Percentiles rank a stretch among this genome's conserved stretches.
Conservation (phyloP, 768 basidiomycete genomes). For the Rhizopogon vulgaris region DNA sequence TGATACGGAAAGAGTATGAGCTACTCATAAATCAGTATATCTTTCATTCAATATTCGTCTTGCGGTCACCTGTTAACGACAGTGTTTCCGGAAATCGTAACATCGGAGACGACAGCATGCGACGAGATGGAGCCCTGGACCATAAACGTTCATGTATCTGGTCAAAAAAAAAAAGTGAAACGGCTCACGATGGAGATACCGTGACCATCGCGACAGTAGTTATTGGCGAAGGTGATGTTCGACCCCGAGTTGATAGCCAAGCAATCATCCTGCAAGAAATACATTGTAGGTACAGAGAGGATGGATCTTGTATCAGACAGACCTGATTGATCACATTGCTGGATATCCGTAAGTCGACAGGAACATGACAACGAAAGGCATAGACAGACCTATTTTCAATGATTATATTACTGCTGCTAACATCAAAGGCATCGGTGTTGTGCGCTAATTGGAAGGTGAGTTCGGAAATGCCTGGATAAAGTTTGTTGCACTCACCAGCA, state of each 20-base stretch:
- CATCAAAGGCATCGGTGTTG: conserved; percentile 50
- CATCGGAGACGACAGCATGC: conserved; percentile 36
- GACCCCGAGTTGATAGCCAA: conserved; percentile 43
- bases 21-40: conserved; percentile 20
- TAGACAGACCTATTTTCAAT: conserved; percentile 22
- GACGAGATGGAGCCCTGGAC: conserved; percentile 50
- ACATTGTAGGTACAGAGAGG: background rate
- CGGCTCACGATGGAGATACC: conserved; percentile 48
- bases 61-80: conserved; percentile 45
- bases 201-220: conserved; percentile 54
- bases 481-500: conserved; percentile 31
- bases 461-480: background rate
- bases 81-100: conserved; percentile 46
- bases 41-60: too few species aligned
- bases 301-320: background rate
- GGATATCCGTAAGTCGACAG: background rate
- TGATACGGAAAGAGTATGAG: conserved; percentile 55
- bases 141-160: background rate
- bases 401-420: conserved; percentile 27
- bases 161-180: background rate
- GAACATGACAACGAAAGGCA: background rate
- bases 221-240: conserved; percentile 43
- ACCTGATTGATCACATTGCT: conserved; percentile 23
- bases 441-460: conserved; percentile 21
- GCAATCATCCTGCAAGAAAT: conserved; percentile 49